phyloP scores from a whole-genome alignment of 1,284 basidiomycete genomes.

The Heterobasidion irregulare region DNA sequence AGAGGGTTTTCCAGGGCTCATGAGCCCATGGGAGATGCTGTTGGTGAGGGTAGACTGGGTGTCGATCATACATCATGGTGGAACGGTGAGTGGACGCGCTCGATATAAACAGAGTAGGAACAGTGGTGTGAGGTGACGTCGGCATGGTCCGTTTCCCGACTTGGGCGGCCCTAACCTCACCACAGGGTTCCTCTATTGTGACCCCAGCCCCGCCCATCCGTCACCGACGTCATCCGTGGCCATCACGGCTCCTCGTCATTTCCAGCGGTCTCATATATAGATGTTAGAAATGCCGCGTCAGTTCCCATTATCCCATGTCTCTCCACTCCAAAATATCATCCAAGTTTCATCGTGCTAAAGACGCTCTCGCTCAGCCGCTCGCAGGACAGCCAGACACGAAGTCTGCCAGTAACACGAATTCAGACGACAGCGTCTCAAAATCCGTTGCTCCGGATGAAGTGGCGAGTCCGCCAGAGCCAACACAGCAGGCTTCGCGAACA shows the following conservation, averaged over 20 bases:
- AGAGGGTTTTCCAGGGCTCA: slow-evolving; percentile 38
- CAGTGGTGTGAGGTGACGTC: not conserved
- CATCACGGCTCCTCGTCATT: not conserved
- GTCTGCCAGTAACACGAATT: not conserved
- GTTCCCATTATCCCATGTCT: not conserved
- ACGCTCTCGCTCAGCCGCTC: not conserved
- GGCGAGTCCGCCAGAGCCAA: not conserved
- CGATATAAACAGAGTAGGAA: not conserved
- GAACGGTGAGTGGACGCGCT: not conserved
- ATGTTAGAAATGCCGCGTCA: not conserved
- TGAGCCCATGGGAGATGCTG: slow-evolving; percentile 32
- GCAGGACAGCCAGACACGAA: not conserved
- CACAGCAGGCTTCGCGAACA: not conserved
- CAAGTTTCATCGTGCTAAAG: not conserved
- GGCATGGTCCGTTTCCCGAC: no score
- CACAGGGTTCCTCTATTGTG: no score
- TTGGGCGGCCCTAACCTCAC: no score
- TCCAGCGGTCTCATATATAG: not conserved
- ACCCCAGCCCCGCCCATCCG: no score
- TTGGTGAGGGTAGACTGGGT: slow-evolving; percentile 23
- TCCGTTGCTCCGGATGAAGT: not conserved
- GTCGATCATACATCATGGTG: slow-evolving; percentile 12
- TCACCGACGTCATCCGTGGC: not conserved
- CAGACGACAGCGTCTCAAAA: not conserved
- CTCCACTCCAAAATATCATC: not conserved